Base-by-base conservation (phyloP, 495 filamentous ascomycete genomes). In the Glutinoglossum americanum region DNA sequence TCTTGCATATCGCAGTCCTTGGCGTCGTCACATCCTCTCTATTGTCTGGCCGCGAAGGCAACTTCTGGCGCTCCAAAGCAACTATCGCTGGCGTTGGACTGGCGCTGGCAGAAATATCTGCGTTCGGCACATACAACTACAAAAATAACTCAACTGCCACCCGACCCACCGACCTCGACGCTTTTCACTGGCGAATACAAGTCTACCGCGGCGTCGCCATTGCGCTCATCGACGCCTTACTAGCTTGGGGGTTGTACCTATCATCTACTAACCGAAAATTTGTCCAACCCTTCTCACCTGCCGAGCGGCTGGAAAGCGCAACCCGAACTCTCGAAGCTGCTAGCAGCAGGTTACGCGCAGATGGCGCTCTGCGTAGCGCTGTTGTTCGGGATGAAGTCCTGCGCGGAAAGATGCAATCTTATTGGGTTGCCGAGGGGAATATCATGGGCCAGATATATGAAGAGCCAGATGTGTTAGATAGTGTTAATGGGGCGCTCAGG, bases 261-360 rank as follows among this genome's bases (percentile, higher is more conserved):
- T 77, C 82, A 0, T 76, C 79, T 25, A 95, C 92, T 21, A 84
- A 89, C 62, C 78, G 90, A 15, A 73, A 74, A 64, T 77, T 81
- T 61, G 74, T 75, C 55, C 65, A 67, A n/a, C 76, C 76, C 30
- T 70, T 73, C 1, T 66, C 69, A 11, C 64, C 72, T n/a, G 70
- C 67, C 7, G 77, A 81, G 27, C 67, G 71, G 17, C 64, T 81
- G 30, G 67, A 72, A 32, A 60, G 64, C 7, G 69, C 69, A 19
- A 62, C 74, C 56, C 61, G 68, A 49, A 60, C 69, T 54, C 57
- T 80, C 51, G 74, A 72, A 19, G 69, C 66, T 13, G 68, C 71
- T 28, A 68, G 69, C 45, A 62, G 66, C 48, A 81, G 79, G 65
- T 63, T 81, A 55, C 72, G 72, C 54, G 74, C 75, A 7, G 54